Evolutionary conservation across 2,329 filamentous ascomycete species (phyloP).

Genomic region (Penicillium sp.): DNA sequence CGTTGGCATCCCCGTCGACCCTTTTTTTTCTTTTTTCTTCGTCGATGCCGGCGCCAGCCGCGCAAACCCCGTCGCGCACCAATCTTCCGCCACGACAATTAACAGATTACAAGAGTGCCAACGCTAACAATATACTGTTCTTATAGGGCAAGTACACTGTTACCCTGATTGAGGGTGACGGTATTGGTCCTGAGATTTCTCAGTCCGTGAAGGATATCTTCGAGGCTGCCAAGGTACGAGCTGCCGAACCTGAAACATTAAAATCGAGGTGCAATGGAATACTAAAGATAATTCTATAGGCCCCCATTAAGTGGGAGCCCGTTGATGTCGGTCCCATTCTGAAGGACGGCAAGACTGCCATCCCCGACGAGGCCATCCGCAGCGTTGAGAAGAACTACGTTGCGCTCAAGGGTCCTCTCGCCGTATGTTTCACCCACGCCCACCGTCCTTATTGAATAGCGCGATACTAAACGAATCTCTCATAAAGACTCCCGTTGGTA

Average conservation of each 20-base stretch:
- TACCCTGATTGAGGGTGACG: slow-evolving; percentile 97
- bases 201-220: slow-evolving; percentile 99
- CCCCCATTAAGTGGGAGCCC: slow-evolving; percentile 94
- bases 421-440: slow-evolving; percentile 58
- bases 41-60: slow-evolving; percentile 28
- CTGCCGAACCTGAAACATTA: background rate
- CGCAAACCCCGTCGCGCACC: slow-evolving; percentile 7
- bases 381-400: slow-evolving; percentile 96
- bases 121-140: slow-evolving; percentile 17
- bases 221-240: slow-evolving; percentile 77
- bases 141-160: slow-evolving; percentile 89
- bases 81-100: slow-evolving; percentile 1
- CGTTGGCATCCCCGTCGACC: slow-evolving; percentile 41
- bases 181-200: slow-evolving; percentile 96
- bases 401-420: slow-evolving; percentile 95
- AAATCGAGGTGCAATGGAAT: slow-evolving; percentile 6
- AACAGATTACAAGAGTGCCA: background rate
- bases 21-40: slow-evolving; percentile 25
- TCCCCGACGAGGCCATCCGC: slow-evolving; percentile 87
- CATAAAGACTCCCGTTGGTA: slow-evolving; percentile 82
- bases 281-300: slow-evolving; percentile 52
- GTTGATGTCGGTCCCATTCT: slow-evolving; percentile 93
- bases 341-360: slow-evolving; percentile 93
- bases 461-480: slow-evolving; percentile 25
- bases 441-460: background rate